A percentile compares a stretch with the other conserved stretches of the same genome.
These are phyloP conservation scores for Pseudocercospora fuligena DNA, from an alignment of 2,329 filamentous ascomycete species.

Conservation along the genomic window DNA sequence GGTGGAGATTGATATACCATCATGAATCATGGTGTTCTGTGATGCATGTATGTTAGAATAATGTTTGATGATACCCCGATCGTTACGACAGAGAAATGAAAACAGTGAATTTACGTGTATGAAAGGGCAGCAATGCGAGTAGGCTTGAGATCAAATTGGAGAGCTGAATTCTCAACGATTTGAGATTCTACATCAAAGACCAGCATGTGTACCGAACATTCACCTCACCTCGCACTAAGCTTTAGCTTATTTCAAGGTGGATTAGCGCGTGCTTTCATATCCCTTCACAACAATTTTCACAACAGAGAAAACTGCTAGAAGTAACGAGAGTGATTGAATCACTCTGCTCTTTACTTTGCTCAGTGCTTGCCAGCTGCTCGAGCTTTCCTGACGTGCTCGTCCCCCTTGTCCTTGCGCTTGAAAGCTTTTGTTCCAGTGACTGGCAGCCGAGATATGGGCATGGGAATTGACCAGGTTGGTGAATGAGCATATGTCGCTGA, in stretches of 20 bases:
- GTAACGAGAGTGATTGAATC: no score
- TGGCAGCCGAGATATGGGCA: not conserved
- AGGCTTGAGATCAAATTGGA: no score
- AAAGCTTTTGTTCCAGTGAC: not conserved
- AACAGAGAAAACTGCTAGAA: not conserved
- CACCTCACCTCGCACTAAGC: not conserved
- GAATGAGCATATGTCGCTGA: not conserved
- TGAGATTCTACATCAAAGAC: no score
- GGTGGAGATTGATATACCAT: conserved; percentile 28
- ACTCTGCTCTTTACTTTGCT: not conserved
- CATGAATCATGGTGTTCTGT: conserved; percentile 8
- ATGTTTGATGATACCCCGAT: conserved; percentile 6
- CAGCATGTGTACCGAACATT: not conserved
- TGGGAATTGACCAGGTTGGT: not conserved
- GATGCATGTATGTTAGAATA: conserved; percentile 9
- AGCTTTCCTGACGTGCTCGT: not conserved
- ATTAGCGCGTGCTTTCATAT: not conserved
- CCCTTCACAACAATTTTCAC: not conserved
- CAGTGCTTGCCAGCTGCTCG: not conserved
- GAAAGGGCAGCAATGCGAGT: no score
- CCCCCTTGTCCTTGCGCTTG: not conserved
- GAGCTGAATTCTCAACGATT: no score
- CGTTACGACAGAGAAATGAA: not conserved
- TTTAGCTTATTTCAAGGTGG: not conserved
- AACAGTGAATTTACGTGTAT: not conserved